Evolutionary conservation across 306 rosid genomes (phyloP).

Genomic region (Citrullus amarus): DNA sequence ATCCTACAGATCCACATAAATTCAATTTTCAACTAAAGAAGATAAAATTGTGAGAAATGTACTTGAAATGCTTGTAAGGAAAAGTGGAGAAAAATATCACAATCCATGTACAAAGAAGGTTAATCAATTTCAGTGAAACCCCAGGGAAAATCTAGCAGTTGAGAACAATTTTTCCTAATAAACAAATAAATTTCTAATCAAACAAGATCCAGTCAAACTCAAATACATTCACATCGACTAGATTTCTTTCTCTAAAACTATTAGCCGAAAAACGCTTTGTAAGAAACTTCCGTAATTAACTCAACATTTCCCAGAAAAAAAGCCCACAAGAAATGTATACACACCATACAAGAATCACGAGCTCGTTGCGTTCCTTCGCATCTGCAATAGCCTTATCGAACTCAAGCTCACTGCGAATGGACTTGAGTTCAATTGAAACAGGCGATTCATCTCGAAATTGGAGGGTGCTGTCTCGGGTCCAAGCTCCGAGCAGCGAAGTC

Average conservation of each 20-base stretch:
- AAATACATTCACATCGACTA: background rate
- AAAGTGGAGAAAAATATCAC: background rate
- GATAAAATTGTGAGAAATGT: background rate
- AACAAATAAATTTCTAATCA: background rate
- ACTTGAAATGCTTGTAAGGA: background rate
- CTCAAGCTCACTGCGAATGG: conserved; percentile 30
- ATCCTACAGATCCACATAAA: conserved; percentile 44
- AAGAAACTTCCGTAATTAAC: background rate
- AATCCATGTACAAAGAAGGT: background rate
- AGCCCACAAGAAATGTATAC: background rate
- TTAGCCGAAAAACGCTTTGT: background rate
- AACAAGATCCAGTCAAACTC: background rate
- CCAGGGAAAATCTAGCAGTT: background rate
- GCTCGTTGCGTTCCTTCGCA: conserved; percentile 24
- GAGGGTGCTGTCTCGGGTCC: conserved; percentile 22
- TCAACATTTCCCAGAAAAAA: background rate
- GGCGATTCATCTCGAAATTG: conserved; percentile 40
- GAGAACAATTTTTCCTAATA: background rate
- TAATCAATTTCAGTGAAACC: background rate
- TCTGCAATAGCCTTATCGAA: conserved; percentile 34
- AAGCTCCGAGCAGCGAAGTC: conserved; percentile 8
- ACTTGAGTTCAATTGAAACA: conserved; percentile 27
- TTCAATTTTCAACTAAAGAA: conserved; percentile 15
- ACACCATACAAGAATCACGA: conserved; percentile 36
- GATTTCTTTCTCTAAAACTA: background rate